Conservation (phyloP, 2,329 filamentous ascomycete genomes). For the Paraconiothyrium brasiliense region DNA sequence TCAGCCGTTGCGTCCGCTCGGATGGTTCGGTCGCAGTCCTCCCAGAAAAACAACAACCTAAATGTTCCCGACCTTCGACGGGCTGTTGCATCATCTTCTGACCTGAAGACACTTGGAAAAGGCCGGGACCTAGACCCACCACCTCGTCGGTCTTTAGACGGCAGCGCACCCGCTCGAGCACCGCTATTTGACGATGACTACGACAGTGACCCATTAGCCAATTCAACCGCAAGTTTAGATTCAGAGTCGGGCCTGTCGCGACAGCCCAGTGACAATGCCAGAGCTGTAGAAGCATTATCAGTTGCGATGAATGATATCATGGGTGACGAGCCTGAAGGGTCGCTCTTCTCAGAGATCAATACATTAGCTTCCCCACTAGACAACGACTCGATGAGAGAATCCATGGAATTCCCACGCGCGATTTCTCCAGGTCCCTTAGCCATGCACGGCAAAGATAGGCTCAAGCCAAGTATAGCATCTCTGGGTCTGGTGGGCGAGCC, state of each 20-base stretch:
- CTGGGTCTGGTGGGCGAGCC: slow-evolving; percentile 88
- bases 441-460: slow-evolving; percentile 54
- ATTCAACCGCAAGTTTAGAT: slow-evolving; percentile 83
- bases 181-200: slow-evolving; percentile 85
- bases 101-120: slow-evolving; percentile 62
- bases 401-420: slow-evolving; percentile 64
- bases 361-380: slow-evolving; percentile 64
- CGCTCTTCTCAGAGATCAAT: slow-evolving; percentile 69
- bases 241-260: slow-evolving; percentile 62
- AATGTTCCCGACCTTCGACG: slow-evolving; percentile 64
- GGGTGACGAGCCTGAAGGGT: slow-evolving; percentile 76
- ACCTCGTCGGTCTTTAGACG: slow-evolving; percentile 76
- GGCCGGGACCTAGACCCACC: slow-evolving; percentile 57
- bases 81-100: slow-evolving; percentile 68
- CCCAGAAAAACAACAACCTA: slow-evolving; percentile 47
- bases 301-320: slow-evolving; percentile 91
- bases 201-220: slow-evolving; percentile 73
- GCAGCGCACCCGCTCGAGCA: slow-evolving; percentile 59
- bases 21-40: slow-evolving; percentile 59
- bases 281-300: slow-evolving; percentile 92
- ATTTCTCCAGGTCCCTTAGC: slow-evolving; percentile 49
- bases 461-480: slow-evolving; percentile 88
- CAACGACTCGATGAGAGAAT: slow-evolving; percentile 69
- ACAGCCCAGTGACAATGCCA: slow-evolving; percentile 70
- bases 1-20: slow-evolving; percentile 42